Base-by-base conservation (phyloP, 1,139 yeast species). In the Yamadazyma triangularis region DNA sequence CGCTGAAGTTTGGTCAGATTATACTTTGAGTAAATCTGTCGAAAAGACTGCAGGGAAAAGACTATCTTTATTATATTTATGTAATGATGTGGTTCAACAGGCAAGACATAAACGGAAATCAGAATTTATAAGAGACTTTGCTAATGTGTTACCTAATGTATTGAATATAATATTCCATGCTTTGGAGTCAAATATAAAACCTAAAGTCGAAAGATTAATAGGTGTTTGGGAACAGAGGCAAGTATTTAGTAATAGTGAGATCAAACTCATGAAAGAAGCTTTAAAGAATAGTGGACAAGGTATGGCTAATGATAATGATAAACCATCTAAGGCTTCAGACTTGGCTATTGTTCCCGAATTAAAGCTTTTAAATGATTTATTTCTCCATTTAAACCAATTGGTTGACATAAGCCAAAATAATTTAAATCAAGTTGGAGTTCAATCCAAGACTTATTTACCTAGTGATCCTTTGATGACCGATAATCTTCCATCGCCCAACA, bases 31-130 rank as follows among this genome's bases (percentile, higher is more conserved):
- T 23, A 10, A 10, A 5, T 38, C 49, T 15, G 32, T 42, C 21
- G 35, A 50, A 15, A 33, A 49, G 25, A 58, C 67, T 10, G 57
- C 70, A n/a, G 47, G 62, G 12, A 72, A 77, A 47, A 70, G 70
- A 40, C 64, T 87, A 31, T 68, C 81, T 2, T 54, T 83, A 33
- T 64, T 87, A 21, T 86, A 87, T 47, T 64, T 87, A 13, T 83
- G 86, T 33, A 87, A 87, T 51, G 96, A 87, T 46, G 82, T 87
- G 15, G 83, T 85, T 1, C 96, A 87, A 54, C 85, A 84, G 49
- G 78, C 91, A 3, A 68, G 81, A 34, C 80, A 83, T 27, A 77
- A 79, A 47, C 67, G 73, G 41, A 77, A 74, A 46, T 59, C 58
- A 2, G 86, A 79, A 33, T 81, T 81, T 42, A 59, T 79, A 7